Evolutionary conservation across 2,329 filamentous ascomycete genomes (phyloP).

Genomic region (Sporothrix mexicana): DNA sequence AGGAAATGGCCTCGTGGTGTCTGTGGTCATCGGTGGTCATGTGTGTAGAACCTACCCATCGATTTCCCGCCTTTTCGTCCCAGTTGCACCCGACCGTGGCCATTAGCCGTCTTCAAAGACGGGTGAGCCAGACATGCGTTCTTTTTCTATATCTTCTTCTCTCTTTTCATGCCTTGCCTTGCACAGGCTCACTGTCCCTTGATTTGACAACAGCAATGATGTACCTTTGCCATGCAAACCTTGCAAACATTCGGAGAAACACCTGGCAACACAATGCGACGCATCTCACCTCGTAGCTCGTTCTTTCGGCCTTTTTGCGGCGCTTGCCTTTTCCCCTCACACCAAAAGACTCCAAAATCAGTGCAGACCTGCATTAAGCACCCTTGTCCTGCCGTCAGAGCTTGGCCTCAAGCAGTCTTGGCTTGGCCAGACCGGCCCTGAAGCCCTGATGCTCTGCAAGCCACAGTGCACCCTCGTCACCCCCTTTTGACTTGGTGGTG

Average conservation of each 20-base stretch:
- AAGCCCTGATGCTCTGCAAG: slow-evolving; percentile 5
- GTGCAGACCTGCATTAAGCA: background rate
- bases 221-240: background rate
- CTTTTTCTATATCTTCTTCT: slow-evolving; percentile 2
- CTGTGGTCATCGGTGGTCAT: too few species aligned
- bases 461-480: background rate
- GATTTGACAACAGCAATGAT: background rate
- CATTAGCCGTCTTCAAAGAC: background rate
- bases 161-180: background rate
- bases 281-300: background rate
- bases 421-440: slow-evolving; percentile 24
- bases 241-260: background rate
- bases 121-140: slow-evolving; percentile 1
- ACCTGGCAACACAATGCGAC: background rate
- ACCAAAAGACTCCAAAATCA: background rate
- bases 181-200: background rate
- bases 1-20: background rate
- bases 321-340: background rate
- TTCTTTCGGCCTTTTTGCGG: slow-evolving; percentile 27
- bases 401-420: slow-evolving; percentile 1
- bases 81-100: background rate
- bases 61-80: background rate
- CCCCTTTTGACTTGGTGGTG: background rate
- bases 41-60: too few species aligned
- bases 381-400: background rate